Percentiles rank a stretch among this genome's conserved stretches.
Evolutionary conservation across 805 yeast species (phyloP).

Genomic region (Monosporozyma aquatica): DNA sequence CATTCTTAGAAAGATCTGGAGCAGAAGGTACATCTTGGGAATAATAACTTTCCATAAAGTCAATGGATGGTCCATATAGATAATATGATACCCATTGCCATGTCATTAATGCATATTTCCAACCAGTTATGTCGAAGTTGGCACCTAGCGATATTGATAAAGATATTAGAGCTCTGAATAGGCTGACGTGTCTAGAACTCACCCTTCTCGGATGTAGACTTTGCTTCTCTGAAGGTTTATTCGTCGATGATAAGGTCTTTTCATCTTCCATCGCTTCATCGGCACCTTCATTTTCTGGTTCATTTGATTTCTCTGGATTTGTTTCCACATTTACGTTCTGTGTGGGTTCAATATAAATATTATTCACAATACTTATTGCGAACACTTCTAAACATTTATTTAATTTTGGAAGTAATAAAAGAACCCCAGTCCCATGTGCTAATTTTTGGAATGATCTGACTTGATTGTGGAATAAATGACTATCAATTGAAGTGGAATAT

Average conservation of each 20-base stretch:
- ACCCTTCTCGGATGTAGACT: constrained; percentile 36
- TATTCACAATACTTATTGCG: constrained; percentile 37
- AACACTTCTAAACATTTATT: constrained; percentile 47
- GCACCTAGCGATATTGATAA: constrained; percentile 79
- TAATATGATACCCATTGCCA: constrained; percentile 74
- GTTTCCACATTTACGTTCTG: constrained; percentile 34
- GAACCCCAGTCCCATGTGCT: constrained; percentile 72
- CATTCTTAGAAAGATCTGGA: constrained; percentile 37
- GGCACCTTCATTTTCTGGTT: constrained; percentile 12
- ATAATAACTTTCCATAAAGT: constrained; percentile 28
- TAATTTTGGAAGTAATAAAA: constrained; percentile 48
- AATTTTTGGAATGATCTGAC: constrained; percentile 71
- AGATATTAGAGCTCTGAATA: constrained; percentile 71
- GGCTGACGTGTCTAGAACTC: constrained; percentile 59
- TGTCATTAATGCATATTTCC: constrained; percentile 55
- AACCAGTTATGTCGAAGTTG: constrained; percentile 46
- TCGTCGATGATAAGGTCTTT: neutral
- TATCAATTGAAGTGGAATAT: constrained; percentile 54
- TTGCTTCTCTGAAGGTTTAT: constrained; percentile 8
- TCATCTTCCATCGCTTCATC: neutral
- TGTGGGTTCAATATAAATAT: constrained; percentile 13
- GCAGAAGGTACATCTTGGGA: constrained; percentile 35
- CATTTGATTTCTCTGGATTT: constrained; percentile 9
- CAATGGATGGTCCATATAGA: constrained; percentile 50
- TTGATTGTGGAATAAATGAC: constrained; percentile 55